Evolutionary conservation across 176 grass and related monocot species (phyloP), one percentile per base, ranked within the genome.

Genomic region (Zea mays): DNA sequence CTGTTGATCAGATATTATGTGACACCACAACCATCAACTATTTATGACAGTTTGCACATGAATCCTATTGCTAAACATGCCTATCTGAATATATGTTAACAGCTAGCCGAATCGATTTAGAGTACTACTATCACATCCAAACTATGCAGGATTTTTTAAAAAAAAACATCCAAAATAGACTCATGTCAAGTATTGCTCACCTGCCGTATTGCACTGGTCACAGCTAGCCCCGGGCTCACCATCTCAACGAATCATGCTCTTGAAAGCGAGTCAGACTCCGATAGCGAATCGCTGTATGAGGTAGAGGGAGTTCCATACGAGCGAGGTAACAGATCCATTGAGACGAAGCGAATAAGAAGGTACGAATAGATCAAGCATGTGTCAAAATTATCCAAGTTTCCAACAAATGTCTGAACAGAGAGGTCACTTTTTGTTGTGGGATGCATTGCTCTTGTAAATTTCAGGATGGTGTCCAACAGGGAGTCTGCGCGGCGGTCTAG

Each of bases 401-500:
- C 40, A 63, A 35, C 14, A 19, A 43, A 52, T 7, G 0, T 37
- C 33, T 69, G 42, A 70, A 41, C 51, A 47, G 64, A 52, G 47
- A 75, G 16, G 44, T 65, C 52, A 79, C 72, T 1, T 10, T 47
- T 33, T 69, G 64, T 3, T 15, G 12, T 15, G 12, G 27, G 39
- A 27, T 74, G 39, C n/a, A 72, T 43, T 73, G 55, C 8, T 56
- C 27, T 2, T 43, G 69, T 20, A 54, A 80, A 74, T 70, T 86
- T 65, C 72, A 97, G 93, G 93, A 93, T 91, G 88, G 82, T 93
- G 77, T 93, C 90, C 35, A 97, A 97, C 52, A 86, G 93, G 91
- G 93, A 97, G 84, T 97, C 93, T 0, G 93, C 93, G 49, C 81
- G 88, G 34, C 78, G 91, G 6, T 93, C 94, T 2, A 93, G 94